Evolutionary conservation across 2,329 filamentous ascomycete genomes (phyloP), one percentile per base, ranked within the genome.

Genomic region (Diaporthe capsici): DNA sequence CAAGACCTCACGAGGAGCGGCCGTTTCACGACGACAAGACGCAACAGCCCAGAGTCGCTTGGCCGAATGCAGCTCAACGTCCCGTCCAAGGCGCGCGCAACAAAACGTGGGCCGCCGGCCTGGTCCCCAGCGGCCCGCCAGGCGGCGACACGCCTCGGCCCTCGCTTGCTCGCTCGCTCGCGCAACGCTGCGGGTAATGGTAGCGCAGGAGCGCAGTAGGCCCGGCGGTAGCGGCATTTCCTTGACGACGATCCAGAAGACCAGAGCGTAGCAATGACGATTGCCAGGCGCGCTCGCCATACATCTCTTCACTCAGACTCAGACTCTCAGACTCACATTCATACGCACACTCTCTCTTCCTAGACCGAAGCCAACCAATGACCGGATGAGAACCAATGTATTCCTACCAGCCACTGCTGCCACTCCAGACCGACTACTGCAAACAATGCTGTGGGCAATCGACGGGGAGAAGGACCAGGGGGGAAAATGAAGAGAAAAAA

Each of bases 121-220:
- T 68, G 65, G 65, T 25, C 22, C 13, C 34, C 63, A 44, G 63
- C 63, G 63, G 63, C 65, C 65, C 65, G 65, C 47, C 31, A 28
- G 44, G 31, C 65, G 47, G 65, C 65, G 65, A 53, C 31, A 68
- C 65, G 65, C 65, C 65, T 68, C 47, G 47, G 65, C 34, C 47
- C 65, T 68, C 47, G 44, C 63, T 37, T n/a, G 42, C 42, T 12
- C 10, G 31, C 60, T 44, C 63, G 44, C 44, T n/a, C 60, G 25
- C 44, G 31, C 44, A 53, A 53, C 65, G 65, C 65, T 31, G n/a
- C 47, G 65, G 65, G 65, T 42, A 53, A n/a, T 51, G 12, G 63
- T 68, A 20, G 31, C 42, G 13, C 42, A 58, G 10, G 31, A 13
- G 25, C n/a, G 42, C 61, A 49, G 61, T 37, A 67, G 61, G 20